Evolutionary conservation across 306 rosid species (phyloP).

Genomic region (Ormosia semicastrata): DNA sequence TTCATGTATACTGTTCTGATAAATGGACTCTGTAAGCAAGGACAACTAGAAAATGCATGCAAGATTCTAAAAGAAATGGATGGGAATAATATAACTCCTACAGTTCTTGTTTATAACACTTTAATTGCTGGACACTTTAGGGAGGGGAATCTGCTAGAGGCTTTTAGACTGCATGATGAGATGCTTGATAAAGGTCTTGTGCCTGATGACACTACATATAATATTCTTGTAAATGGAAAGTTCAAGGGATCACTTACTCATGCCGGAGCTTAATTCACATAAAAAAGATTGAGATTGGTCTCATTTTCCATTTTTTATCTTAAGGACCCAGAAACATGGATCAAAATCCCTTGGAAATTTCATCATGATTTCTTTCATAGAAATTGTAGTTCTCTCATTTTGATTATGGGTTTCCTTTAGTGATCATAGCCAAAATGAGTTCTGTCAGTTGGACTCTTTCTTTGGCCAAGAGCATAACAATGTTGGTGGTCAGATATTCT

Average conservation of each 20-base stretch:
- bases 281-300: neutral
- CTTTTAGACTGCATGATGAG: slow-evolving; percentile 79
- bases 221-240: slow-evolving; percentile 71
- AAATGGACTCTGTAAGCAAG: slow-evolving; percentile 62
- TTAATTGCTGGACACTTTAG: slow-evolving; percentile 68
- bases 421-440: slow-evolving; percentile 44
- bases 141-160: slow-evolving; percentile 69
- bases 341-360: neutral
- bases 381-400: neutral
- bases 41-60: slow-evolving; percentile 60
- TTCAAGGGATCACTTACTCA: slow-evolving; percentile 33
- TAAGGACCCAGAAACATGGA: slow-evolving; percentile 52
- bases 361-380: neutral
- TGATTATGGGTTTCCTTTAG: neutral
- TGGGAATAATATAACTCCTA: slow-evolving; percentile 43
- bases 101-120: slow-evolving; percentile 60
- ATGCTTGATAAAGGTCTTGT: slow-evolving; percentile 80
- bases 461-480: slow-evolving; percentile 51
- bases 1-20: slow-evolving; percentile 45
- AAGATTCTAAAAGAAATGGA: slow-evolving; percentile 64
- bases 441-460: slow-evolving; percentile 46
- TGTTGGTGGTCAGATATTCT: slow-evolving; percentile 40
- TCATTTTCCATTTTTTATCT: slow-evolving; percentile 37
- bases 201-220: slow-evolving; percentile 60
- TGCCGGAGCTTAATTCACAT: slow-evolving; percentile 1